Evolutionary conservation across 75 land plant genomes (phyloP).

Genomic region (Gnetum montanum): DNA sequence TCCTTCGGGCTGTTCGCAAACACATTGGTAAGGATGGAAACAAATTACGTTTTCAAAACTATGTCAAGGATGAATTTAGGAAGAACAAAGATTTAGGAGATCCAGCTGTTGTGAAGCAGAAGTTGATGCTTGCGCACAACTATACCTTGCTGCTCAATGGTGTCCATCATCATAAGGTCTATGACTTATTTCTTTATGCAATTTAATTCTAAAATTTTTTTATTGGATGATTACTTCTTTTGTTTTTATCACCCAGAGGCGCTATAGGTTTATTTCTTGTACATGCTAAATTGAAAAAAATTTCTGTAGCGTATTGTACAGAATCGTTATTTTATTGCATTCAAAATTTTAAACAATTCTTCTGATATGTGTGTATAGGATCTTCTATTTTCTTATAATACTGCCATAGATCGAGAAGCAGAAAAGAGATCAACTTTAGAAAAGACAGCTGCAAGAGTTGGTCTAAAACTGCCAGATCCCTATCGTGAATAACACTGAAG

Average conservation of each 20-base stretch:
- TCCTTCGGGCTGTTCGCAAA: slow-evolving; percentile 47
- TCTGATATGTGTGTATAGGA: slow-evolving; percentile 26
- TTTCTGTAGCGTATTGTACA: neutral
- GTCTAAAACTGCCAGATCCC: slow-evolving; percentile 66
- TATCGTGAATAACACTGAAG: slow-evolving; percentile 1
- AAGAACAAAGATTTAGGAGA: slow-evolving; percentile 21
- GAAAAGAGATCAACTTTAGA: slow-evolving; percentile 57
- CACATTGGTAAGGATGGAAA: slow-evolving; percentile 43
- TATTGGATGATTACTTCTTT: neutral
- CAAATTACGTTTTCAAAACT: slow-evolving; percentile 48
- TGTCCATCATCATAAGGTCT: slow-evolving; percentile 87
- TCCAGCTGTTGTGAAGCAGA: slow-evolving; percentile 13
- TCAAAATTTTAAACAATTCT: neutral
- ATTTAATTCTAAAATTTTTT: neutral
- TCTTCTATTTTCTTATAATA: slow-evolving; percentile 77
- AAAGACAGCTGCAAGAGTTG: slow-evolving; percentile 91
- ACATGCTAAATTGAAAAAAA: neutral
- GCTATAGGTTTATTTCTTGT: neutral
- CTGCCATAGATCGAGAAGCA: slow-evolving; percentile 77
- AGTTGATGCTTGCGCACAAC: slow-evolving; percentile 52
- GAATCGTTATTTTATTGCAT: neutral
- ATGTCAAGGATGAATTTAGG: slow-evolving; percentile 43
- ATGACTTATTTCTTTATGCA: neutral
- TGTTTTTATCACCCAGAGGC: neutral
- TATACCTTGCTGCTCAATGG: slow-evolving; percentile 58